Percentiles rank a stretch among this genome's conserved stretches.
Evolutionary conservation across 768 basidiomycete genomes (phyloP).

Genomic region (Kwoniella dendrophila): DNA sequence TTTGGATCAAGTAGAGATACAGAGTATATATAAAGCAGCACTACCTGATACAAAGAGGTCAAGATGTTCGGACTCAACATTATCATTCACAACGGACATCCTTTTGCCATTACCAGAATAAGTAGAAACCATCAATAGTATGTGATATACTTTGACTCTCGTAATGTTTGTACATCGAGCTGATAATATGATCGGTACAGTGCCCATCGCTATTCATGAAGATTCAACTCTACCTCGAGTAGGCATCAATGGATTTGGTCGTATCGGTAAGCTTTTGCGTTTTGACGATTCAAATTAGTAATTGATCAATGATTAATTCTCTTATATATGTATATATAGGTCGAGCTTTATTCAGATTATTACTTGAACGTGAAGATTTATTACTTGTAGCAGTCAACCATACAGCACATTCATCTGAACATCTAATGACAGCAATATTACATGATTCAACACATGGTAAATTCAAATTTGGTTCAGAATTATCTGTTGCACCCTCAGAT

Average conservation of each 20-base stretch:
- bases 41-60: no score
- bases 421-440: constrained; percentile 52
- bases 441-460: constrained; percentile 56
- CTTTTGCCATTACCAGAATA: no score
- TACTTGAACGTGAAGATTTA: constrained; percentile 31
- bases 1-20: no score
- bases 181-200: not conserved
- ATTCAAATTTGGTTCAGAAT: constrained; percentile 29
- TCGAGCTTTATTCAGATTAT: constrained; percentile 30
- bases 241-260: constrained; percentile 56
- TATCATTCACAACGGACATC: no score
- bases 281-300: not conserved
- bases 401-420: constrained; percentile 53
- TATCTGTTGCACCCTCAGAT: constrained; percentile 36
- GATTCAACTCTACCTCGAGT: constrained; percentile 17
- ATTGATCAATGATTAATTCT: constrained; percentile 25
- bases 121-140: no score
- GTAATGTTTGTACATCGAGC: no score
- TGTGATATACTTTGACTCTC: no score
- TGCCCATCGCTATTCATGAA: constrained; percentile 15
- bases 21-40: no score
- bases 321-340: constrained; percentile 15
- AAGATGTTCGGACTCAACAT: no score
- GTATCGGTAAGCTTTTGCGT: constrained; percentile 45
- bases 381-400: constrained; percentile 56